Evolutionary conservation across 1,284 basidiomycete species (phyloP).

Genomic region (Ustilago tritici): DNA sequence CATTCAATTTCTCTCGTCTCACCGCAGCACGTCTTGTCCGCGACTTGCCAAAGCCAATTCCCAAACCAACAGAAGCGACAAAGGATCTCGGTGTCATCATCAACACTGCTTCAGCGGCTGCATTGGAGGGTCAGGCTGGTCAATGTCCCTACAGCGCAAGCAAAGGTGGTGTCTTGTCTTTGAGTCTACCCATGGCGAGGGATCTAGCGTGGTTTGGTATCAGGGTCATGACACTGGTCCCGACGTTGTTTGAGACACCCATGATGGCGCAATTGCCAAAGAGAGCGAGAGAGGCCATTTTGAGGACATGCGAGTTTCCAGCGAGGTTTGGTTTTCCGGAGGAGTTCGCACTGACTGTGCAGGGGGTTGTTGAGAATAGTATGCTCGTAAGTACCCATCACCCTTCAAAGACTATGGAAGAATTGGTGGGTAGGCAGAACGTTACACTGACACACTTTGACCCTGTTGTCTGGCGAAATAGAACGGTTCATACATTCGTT

Average conservation of each 20-base stretch:
- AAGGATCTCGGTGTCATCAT: constrained; percentile 70
- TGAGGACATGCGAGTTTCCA: constrained; percentile 43
- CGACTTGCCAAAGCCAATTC: constrained; percentile 46
- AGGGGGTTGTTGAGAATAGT: constrained; percentile 62
- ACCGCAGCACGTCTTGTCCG: constrained; percentile 66
- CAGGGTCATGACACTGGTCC: constrained; percentile 61
- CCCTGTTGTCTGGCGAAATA: constrained; percentile 4
- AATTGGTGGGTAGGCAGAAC: not conserved
- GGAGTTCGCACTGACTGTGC: constrained; percentile 66
- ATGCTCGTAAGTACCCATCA: constrained; percentile 60
- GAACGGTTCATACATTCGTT: constrained; percentile 60
- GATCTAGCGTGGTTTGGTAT: constrained; percentile 69
- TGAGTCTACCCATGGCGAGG: constrained; percentile 69
- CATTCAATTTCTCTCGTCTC: constrained; percentile 69
- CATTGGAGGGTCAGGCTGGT: constrained; percentile 69
- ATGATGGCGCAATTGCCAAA: constrained; percentile 67
- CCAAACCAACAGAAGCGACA: constrained; percentile 39
- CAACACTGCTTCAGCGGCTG: constrained; percentile 66
- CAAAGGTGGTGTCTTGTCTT: constrained; percentile 67
- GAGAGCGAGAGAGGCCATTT: constrained; percentile 32
- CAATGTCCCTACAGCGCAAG: constrained; percentile 66
- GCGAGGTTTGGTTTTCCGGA: constrained; percentile 61
- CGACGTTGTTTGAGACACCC: constrained; percentile 67
- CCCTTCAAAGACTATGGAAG: too few relatives aligned
- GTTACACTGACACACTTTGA: not conserved